Evolutionary conservation across 768 basidiomycete genomes (phyloP), one percentile per base, ranked within the genome.

Genomic region (Dictyophora rubrovolvata): DNA sequence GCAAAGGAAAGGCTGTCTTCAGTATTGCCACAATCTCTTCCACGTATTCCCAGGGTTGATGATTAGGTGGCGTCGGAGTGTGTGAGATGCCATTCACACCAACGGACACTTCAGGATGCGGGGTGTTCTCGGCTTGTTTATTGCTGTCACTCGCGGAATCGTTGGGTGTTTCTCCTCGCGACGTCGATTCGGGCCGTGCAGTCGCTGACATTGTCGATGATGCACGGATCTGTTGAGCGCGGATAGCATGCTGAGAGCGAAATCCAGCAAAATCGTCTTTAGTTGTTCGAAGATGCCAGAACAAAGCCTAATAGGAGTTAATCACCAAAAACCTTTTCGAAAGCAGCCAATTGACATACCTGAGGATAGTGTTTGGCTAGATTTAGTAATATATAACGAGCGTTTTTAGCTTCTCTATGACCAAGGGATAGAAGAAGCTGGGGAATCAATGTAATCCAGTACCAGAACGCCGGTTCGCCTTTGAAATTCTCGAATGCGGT

Each of bases 371-470:
- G 75, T 70, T 93, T 90, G 20, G 94, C 93, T 52, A 99, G 79
- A 62, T 89, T 90, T 60, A 93, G 75, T 42, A 99, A 76, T 49
- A 99, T 81, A 68, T 87, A 86, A 18, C 92, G 82, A 2, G 93
- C 94, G 68, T 94, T 93, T 66, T 91, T 93, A 48, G 92, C 86
- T 71, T 99, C 96, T 35, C 92, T 82, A 61, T 94, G 87, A 1
- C 88, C 87, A 46, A 99, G 78, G 1, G 95, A 94, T 56, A 88
- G 70, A 63, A 93, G 85, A 9, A 99, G 79, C 67, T 99, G 95
- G 3, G 96, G 96, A 49, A 96, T 93, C 59, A 97, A 75, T 0
- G 95, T 89, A 65, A 99, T 94, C 96, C 96, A 99, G 70, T 92
- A 97, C 96, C 96, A 99, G 63, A 88, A 89, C 12, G 93, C 93